Evolutionary conservation across 108 stramenopile species (phyloP).

Genomic region (Fragilaria radians): DNA sequence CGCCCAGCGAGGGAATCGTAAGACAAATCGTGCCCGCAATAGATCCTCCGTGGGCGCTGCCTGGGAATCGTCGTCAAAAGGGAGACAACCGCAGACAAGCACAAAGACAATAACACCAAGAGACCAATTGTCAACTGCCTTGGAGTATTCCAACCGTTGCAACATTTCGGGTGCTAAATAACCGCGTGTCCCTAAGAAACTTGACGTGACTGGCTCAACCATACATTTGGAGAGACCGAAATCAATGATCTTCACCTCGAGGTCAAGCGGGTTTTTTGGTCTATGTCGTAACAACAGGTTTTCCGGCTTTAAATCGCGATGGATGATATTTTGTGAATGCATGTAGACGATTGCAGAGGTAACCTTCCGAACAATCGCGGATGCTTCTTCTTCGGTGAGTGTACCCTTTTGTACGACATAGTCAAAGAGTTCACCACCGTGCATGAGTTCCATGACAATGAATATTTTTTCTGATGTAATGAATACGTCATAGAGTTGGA

Average conservation of each 20-base stretch:
- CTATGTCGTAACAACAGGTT: conserved; percentile 68
- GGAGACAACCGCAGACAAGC: conserved; percentile 92
- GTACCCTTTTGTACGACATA: conserved; percentile 95
- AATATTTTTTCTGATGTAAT: conserved; percentile 86
- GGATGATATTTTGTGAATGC: conserved; percentile 93
- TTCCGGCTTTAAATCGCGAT: conserved; percentile 96
- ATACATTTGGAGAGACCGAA: conserved; percentile 91
- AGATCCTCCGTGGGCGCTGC: conserved; percentile 67
- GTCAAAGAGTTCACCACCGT: conserved; percentile 98
- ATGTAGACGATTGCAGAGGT: conserved; percentile 93
- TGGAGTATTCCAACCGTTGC: conserved; percentile 85
- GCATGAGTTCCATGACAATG: conserved; percentile 97
- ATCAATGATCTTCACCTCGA: conserved; percentile 97
- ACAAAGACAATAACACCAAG: conserved; percentile 91
- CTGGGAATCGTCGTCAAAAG: conserved; percentile 95
- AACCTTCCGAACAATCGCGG: conserved; percentile 82
- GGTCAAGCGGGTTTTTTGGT: conserved; percentile 30
- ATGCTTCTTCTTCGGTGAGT: conserved; percentile 87
- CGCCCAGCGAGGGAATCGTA: conserved; percentile 94
- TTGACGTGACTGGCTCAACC: conserved; percentile 69
- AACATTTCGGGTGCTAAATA: conserved; percentile 97
- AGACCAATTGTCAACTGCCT: conserved; percentile 88
- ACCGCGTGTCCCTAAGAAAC: conserved; percentile 93
- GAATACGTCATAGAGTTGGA: conserved; percentile 90
- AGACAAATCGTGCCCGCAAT: conserved; percentile 71